phyloP scores from a whole-genome alignment of 768 basidiomycete species.

The Termitomyces sp. region DNA sequence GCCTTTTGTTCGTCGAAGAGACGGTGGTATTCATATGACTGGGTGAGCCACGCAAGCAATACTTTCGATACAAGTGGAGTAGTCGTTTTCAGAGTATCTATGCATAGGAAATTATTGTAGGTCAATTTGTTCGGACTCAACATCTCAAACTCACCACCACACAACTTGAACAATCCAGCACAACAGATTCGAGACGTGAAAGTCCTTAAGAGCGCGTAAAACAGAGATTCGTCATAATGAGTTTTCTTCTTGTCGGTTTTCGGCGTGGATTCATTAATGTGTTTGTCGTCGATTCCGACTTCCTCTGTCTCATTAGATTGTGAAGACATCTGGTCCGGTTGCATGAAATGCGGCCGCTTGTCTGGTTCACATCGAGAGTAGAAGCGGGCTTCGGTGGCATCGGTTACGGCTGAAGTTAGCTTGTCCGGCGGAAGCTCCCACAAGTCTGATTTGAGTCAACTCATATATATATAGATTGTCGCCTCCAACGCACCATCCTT shows the following conservation, averaged over 20 bases:
- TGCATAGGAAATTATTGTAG: not conserved
- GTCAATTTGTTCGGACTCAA: not conserved
- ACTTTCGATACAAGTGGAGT: constrained; percentile 47
- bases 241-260: constrained; percentile 4
- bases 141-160: constrained; percentile 21
- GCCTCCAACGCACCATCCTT: constrained; percentile 41
- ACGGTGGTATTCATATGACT: constrained; percentile 33
- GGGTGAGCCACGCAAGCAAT: constrained; percentile 44
- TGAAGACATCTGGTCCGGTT: not conserved
- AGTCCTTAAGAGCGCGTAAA: constrained; percentile 30
- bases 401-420: constrained; percentile 35
- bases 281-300: constrained; percentile 7
- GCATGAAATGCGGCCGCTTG: constrained; percentile 36
- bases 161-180: constrained; percentile 33
- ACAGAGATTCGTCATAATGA: constrained; percentile 30
- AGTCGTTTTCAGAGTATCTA: constrained; percentile 43
- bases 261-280: not conserved
- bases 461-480: not conserved
- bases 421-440: constrained; percentile 44
- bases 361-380: constrained; percentile 49
- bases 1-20: constrained; percentile 27
- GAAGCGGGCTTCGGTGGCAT: constrained; percentile 41
- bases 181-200: constrained; percentile 35
- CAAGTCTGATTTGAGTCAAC: constrained; percentile 35
- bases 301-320: not conserved